phyloP scores from a whole-genome alignment of 306 rosid species.

The Acacia melanoxylon region DNA sequence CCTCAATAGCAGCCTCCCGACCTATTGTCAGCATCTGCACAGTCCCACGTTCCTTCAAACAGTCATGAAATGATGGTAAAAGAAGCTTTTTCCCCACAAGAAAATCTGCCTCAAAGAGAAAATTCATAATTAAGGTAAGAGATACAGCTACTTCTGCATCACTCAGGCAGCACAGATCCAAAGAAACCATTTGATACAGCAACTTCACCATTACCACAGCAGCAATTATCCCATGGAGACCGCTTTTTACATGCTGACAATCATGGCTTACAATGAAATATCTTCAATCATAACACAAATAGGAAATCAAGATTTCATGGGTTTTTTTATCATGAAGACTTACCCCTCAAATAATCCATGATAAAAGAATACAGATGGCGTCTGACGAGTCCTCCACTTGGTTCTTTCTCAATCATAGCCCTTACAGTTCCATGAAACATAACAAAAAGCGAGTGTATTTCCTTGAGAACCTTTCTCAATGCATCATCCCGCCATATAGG shows the following conservation, averaged over 20 bases:
- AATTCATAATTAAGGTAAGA: constrained; percentile 55
- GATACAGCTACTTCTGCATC: constrained; percentile 76
- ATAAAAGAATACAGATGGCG: constrained; percentile 81
- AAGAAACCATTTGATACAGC: constrained; percentile 71
- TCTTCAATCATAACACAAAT: constrained; percentile 50
- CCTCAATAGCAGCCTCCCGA: constrained; percentile 96
- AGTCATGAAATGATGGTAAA: constrained; percentile 85
- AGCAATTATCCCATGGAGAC: constrained; percentile 87
- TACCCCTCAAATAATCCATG: constrained; percentile 93
- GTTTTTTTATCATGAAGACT: constrained; percentile 38
- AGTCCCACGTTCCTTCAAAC: constrained; percentile 92
- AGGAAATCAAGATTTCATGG: constrained; percentile 34
- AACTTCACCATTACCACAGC: constrained; percentile 98
- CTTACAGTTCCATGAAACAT: constrained; percentile 93
- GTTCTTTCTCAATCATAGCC: constrained; percentile 80
- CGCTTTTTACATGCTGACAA: constrained; percentile 93
- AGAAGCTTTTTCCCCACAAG: constrained; percentile 76
- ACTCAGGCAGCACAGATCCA: constrained; percentile 69
- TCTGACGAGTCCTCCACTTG: constrained; percentile 71
- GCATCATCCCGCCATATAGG: constrained; percentile 85
- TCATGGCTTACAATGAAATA: constrained; percentile 91
- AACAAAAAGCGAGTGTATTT: constrained; percentile 78
- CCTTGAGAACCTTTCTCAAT: constrained; percentile 77
- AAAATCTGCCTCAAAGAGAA: constrained; percentile 95
- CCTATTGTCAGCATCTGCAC: constrained; percentile 90